Conservation (phyloP, 2,329 filamentous ascomycete genomes). For the Malbranchea zuffiana region DNA sequence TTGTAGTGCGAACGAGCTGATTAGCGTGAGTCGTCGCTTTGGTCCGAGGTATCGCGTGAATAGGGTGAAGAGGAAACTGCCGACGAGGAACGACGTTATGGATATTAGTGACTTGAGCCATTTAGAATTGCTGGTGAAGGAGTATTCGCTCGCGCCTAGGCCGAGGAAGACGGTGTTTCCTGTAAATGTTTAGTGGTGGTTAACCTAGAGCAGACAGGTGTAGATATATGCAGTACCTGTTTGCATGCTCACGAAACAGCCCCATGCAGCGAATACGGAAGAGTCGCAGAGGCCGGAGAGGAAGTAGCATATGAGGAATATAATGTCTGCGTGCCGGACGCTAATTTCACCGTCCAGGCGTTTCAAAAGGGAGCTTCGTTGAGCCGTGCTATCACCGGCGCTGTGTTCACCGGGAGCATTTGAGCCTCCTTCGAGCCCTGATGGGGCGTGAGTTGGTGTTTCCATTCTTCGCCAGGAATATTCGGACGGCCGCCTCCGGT, state of each 20-base stretch:
- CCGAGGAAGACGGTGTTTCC: slow-evolving; percentile 40
- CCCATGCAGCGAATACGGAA: slow-evolving; percentile 38
- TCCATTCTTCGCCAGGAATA: no score
- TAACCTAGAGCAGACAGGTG: background rate
- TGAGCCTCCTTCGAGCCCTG: no score
- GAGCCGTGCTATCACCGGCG: no score
- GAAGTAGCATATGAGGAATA: slow-evolving; percentile 31
- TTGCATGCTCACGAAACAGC: slow-evolving; percentile 39
- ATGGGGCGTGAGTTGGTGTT: no score
- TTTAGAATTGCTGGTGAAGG: slow-evolving; percentile 29
- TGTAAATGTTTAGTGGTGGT: slow-evolving; percentile 15
- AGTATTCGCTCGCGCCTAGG: slow-evolving; percentile 34
- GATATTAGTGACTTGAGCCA: slow-evolving; percentile 37
- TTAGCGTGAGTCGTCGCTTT: slow-evolving; percentile 27
- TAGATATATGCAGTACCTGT: slow-evolving; percentile 27
- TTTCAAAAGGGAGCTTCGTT: slow-evolving; percentile 3
- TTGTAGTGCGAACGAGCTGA: slow-evolving; percentile 34
- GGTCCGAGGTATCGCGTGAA: slow-evolving; percentile 28
- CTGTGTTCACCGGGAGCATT: no score
- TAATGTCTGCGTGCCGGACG: slow-evolving; percentile 26
- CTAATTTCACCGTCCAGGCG: slow-evolving; percentile 16
- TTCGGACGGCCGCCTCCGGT: no score
- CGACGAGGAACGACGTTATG: slow-evolving; percentile 33
- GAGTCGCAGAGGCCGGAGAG: slow-evolving; percentile 37
- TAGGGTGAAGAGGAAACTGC: slow-evolving; percentile 31